Evolutionary conservation across 768 basidiomycete species (phyloP).

Genomic region (Mycena leptocephala): DNA sequence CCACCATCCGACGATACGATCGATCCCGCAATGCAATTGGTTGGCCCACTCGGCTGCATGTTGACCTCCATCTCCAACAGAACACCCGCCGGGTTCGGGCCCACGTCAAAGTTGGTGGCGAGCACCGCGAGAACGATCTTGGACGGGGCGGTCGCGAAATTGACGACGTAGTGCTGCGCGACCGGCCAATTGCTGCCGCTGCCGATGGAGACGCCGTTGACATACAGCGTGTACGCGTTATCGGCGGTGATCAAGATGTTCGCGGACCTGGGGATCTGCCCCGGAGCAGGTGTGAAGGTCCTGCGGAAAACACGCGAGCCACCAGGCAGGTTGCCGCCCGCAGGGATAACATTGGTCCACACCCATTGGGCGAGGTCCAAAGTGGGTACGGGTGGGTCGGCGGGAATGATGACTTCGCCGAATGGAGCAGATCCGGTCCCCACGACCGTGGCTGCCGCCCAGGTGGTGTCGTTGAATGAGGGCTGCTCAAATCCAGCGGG

Average conservation of each 20-base stretch:
- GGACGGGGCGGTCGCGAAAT: not conserved
- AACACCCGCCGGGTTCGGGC: not conserved
- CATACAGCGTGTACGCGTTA: not conserved
- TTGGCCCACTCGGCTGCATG: not conserved
- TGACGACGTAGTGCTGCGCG: slow-evolving; percentile 11
- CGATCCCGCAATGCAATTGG: not conserved
- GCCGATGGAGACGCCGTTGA: not conserved
- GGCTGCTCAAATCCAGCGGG: slow-evolving; percentile 12
- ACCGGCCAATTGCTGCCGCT: not conserved
- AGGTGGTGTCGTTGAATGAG: not conserved
- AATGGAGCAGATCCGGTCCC: not conserved
- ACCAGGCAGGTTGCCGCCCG: not conserved
- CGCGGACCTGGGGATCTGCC: too few species aligned
- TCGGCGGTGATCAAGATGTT: too few species aligned
- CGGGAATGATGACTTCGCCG: not conserved
- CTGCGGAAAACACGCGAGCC: slow-evolving; percentile 7
- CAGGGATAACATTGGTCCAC: not conserved
- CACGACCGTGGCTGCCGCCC: not conserved
- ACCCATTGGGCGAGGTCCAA: not conserved
- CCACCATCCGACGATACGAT: not conserved
- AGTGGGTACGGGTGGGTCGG: not conserved
- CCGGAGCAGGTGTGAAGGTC: too few species aligned
- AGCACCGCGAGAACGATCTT: slow-evolving; percentile 12
- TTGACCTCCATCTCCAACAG: not conserved
- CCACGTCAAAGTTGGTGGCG: not conserved